Evolutionary conservation across 2,329 filamentous ascomycete species (phyloP).

Genomic region (Celoporthe dispersa): DNA sequence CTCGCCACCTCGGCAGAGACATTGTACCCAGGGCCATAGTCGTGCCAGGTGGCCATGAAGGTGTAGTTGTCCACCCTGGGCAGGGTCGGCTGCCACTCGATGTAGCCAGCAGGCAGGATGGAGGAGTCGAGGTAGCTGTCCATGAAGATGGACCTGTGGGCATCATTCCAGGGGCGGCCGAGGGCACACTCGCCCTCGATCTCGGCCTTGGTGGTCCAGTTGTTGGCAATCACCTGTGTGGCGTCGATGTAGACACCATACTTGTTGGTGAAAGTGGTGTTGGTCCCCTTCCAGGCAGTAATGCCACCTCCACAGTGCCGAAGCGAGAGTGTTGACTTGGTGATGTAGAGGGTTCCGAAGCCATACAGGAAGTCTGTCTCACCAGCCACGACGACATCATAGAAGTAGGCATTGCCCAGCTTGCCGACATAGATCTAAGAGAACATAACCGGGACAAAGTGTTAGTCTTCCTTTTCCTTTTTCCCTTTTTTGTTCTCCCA

Average conservation of each 20-base stretch:
- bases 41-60: conserved; percentile 59
- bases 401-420: conserved; percentile 68
- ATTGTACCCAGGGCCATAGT: conserved; percentile 59
- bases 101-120: conserved; percentile 59
- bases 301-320: conserved; percentile 68
- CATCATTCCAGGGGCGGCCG: conserved; percentile 66
- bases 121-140: conserved; percentile 56
- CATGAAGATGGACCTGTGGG: conserved; percentile 62
- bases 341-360: conserved; percentile 67
- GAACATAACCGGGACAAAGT: background rate
- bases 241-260: conserved; percentile 69
- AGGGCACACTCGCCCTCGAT: conserved; percentile 56
- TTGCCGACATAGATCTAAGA: conserved; percentile 66
- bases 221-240: conserved; percentile 58
- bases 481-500: background rate
- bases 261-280: conserved; percentile 68
- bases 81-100: conserved; percentile 50
- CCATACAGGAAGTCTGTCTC: conserved; percentile 73
- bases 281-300: conserved; percentile 69
- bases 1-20: conserved; percentile 46
- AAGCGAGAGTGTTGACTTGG: conserved; percentile 56
- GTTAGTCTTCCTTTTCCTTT: background rate
- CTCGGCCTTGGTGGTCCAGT: conserved; percentile 46
- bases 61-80: conserved; percentile 51
- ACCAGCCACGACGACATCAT: conserved; percentile 63